Evolutionary conservation across 257 asterid genomes (phyloP), one percentile per base, ranked within the genome.

Genomic region (Primulina huaijiensis): DNA sequence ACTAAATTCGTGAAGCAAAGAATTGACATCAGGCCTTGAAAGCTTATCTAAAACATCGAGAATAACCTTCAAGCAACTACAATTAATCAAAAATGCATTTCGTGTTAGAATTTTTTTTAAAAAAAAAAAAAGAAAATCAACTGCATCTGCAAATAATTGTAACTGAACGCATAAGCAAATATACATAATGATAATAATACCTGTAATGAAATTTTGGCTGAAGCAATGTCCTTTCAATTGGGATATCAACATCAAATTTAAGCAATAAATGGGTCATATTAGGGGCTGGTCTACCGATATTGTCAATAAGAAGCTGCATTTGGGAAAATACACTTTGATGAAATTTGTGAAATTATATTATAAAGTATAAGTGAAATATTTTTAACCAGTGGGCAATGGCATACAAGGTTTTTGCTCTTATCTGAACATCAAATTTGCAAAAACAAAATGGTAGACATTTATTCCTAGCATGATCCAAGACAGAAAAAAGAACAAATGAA

Each of bases 161-260:
- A 62, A 30, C 20, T 19, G 19, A 63, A 20, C 23, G 25, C 20
- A 69, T 34, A 9, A 70, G 62, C 34, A 29, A 64, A 65, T 50
- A 17, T 33, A 34, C 9, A 38, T 1, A 38, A 10, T 37, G 8
- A 37, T 38, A 38, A 38, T 9, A 38, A 10, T 38, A 38, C 99
- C 99, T 91, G 90, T 89, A 94, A 69, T 94, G 92, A 78, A 82
- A 87, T 84, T 88, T 91, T 67, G 97, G 99, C 82, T 89, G 93
- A 76, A 94, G 97, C 77, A 81, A 27, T 25, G 96, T 87, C 82
- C 92, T 82, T 82, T 94, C 99, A 60, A 89, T 81, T 57, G 92
- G 91, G 71, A 85, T 79, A 78, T 89, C 87, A 67, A 94, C 81
- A 62, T 94, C 95, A 86, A 91, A 94, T 80, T 87, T 89, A 77